Base-by-base conservation (phyloP, 176 grass and related monocot genomes). In the Cenchrus purpureus region DNA sequence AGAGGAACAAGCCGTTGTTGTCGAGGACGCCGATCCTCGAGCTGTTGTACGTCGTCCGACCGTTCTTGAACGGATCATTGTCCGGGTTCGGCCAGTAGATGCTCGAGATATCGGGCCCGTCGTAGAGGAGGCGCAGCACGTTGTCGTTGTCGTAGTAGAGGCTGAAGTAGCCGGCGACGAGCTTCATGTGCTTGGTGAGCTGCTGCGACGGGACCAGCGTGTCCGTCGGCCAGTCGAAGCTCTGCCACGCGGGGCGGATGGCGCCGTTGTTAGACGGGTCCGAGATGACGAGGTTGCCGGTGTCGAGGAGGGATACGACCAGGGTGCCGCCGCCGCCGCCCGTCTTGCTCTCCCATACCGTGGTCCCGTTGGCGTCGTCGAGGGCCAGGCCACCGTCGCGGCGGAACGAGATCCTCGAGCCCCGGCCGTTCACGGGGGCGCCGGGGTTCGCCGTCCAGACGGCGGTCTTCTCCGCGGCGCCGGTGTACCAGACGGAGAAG, bases 401-500 rank as follows among this genome's bases (percentile, higher is more conserved):
- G 72, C 17, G 40, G 81, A 93, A 86, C 28, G 71, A 82, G 13
- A 93, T 52, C 60, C 17, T 80, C 8, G 91, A 93, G 9, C 42
- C 3, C 14, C 77, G 63, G 15, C 92, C 88, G 53, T 91, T 94
- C 40, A 94, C 92, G 0, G 72, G 88, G 31, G 20, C 45, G 64
- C 82, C 79, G 10, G 66, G 82, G 75, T 86, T 91, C 25, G 86
- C 89, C 28, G 86, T 86, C 92, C 92, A 94, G 62, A 86, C 83
- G 61, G 84, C 32, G 11, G 91, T 76, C 52, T 44, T 88, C 3
- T 88, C 51, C 61, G 37, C 67, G 57, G 52, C 49, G 48, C 64
- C 42, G 44, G 85, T 66, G 78, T 80, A 94, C 88, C 88, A 93
- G 83, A 93, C 34, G 76, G 91, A 93, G 72, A 93, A 93, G 42